Evolutionary conservation across 2,329 filamentous ascomycete species (phyloP).

Genomic region (Colletotrichum navitas): DNA sequence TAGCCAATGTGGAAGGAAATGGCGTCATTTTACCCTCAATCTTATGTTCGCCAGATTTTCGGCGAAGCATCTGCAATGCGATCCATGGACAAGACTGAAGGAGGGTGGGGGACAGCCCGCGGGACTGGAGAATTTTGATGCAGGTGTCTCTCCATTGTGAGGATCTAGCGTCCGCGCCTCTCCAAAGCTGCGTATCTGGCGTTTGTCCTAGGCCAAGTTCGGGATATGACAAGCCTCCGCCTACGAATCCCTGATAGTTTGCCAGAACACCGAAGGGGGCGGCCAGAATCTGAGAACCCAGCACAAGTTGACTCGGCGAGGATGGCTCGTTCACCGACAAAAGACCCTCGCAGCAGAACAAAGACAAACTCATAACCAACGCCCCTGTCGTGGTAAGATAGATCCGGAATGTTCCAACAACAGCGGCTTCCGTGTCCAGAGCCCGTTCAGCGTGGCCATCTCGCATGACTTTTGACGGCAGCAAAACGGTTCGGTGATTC

Average conservation of each 20-base stretch:
- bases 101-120: constrained; percentile 60
- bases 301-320: constrained; percentile 54
- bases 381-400: constrained; percentile 69
- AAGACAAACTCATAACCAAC: constrained; percentile 63
- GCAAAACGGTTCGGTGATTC: constrained; percentile 65
- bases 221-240: constrained; percentile 51
- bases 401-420: constrained; percentile 62
- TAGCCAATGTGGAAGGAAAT: constrained; percentile 51
- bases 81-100: constrained; percentile 64
- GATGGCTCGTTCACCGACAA: constrained; percentile 60
- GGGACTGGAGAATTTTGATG: constrained; percentile 62
- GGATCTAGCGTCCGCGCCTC: constrained; percentile 57
- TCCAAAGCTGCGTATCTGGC: constrained; percentile 64
- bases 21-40: constrained; percentile 56
- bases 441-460: constrained; percentile 27
- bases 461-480: constrained; percentile 47
- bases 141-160: constrained; percentile 64
- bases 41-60: constrained; percentile 58
- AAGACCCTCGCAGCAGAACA: constrained; percentile 62
- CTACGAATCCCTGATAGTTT: constrained; percentile 53
- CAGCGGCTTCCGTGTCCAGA: constrained; percentile 30
- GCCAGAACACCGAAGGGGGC: constrained; percentile 67
- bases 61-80: constrained; percentile 62
- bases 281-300: constrained; percentile 62
- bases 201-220: constrained; percentile 61